Evolutionary conservation across 805 yeast species (phyloP), one percentile per base, ranked within the genome.

Genomic region (Zygosaccharomyces rouxii): DNA sequence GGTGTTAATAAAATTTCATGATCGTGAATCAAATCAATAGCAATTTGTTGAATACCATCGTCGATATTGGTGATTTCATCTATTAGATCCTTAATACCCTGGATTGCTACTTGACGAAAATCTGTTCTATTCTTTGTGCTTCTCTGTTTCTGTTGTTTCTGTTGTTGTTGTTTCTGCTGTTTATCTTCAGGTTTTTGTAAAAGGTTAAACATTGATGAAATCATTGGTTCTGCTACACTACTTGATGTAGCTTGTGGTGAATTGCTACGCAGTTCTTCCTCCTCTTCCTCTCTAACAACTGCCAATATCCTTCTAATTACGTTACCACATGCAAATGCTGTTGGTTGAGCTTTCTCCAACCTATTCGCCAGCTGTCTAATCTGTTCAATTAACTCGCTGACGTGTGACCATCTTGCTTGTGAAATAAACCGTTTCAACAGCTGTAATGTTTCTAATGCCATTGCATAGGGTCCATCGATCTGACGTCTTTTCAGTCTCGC

Each of bases 11-110:
- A 68, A 19, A 86, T 78, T 66, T 86, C 94, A 62, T 89, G 86
- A 60, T 94, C 97, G 68, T 92, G 98, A 63, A 94, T 89, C 72
- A 94, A 76, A 63, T 94, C 99, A 31, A 84, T 85, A 14, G 96
- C 85, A 83, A 89, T 87, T 50, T 83, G 79, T 67, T 89, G 96
- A 35, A 94, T 83, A 49, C 92, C 92, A 58, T 92, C 98, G 61
- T 89, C 90, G 39, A 87, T 86, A 58, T 86, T 86, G 21, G 85
- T 78, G 47, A 94, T 86, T 68, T 94, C 99, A 67, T 94, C 98
- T 48, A 90, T 81, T 50, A 94, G 75, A 58, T 89, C 97, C 63
- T 89, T 83, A 52, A 94, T 90, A 5, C 95, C 96, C 67, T 92
- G 96, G 50, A 90, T 89, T 26, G 89, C 83, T 28, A 86, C 80